Percentiles rank a stretch among this genome's conserved stretches.
phyloP scores from a whole-genome alignment of 768 basidiomycete genomes.

The Phylloporus arenicola region DNA sequence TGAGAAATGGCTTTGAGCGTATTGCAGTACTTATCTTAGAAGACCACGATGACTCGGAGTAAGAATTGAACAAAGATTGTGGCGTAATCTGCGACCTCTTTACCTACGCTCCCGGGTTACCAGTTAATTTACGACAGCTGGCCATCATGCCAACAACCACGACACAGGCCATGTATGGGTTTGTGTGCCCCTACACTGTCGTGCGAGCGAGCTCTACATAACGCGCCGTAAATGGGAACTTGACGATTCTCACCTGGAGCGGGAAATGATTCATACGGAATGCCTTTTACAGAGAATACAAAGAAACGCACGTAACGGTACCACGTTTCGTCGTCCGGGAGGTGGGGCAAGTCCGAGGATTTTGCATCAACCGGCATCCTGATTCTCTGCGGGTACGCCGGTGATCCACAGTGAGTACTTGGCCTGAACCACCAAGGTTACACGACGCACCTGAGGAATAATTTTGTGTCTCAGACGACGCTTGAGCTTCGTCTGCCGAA shows the following conservation, averaged over 20 bases:
- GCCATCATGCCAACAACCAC: background rate
- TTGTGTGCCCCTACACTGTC: background rate
- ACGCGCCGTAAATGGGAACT: conserved; percentile 15
- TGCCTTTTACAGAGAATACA: background rate
- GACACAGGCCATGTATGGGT: background rate
- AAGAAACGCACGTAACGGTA: conserved; percentile 27
- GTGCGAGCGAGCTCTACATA: conserved; percentile 17
- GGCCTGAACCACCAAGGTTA: background rate
- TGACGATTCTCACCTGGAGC: conserved; percentile 13
- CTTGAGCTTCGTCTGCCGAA: conserved; percentile 19
- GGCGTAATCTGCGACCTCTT: too few species aligned
- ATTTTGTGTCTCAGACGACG: conserved; percentile 29
- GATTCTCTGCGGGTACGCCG: conserved; percentile 6
- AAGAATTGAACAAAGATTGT: too few species aligned
- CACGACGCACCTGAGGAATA: conserved; percentile 37
- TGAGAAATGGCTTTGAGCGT: background rate
- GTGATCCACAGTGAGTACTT: background rate
- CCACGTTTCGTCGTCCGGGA: conserved; percentile 33
- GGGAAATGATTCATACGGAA: background rate
- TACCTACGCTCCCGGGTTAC: too few species aligned
- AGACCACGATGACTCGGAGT: too few species aligned
- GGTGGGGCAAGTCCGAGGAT: conserved; percentile 30
- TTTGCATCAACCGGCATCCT: conserved; percentile 27
- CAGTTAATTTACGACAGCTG: too few species aligned
- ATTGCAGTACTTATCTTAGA: too few species aligned